phyloP scores from a whole-genome alignment of 495 filamentous ascomycete genomes.

The Bacidia gigantensis region DNA sequence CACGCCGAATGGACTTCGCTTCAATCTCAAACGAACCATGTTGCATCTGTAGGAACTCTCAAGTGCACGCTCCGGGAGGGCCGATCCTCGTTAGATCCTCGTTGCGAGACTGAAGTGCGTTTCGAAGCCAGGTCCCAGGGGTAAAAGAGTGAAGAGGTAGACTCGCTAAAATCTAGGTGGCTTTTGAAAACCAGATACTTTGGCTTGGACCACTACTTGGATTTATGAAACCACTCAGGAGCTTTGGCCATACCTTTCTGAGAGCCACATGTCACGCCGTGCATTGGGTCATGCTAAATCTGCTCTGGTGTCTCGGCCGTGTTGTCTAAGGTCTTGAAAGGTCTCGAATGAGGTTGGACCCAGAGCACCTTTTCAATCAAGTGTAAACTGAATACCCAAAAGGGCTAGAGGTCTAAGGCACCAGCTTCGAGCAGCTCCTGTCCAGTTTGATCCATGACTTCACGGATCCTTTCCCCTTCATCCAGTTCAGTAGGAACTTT shows the following conservation, averaged over 20 bases:
- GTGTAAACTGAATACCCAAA: background rate
- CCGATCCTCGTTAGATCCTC: background rate
- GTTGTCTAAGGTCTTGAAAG: background rate
- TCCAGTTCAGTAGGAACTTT: slow-evolving; percentile 35
- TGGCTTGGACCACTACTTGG: too few species aligned
- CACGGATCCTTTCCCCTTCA: slow-evolving; percentile 46
- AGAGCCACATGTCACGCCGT: too few species aligned
- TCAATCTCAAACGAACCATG: too few species aligned
- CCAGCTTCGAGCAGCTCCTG: slow-evolving; percentile 65
- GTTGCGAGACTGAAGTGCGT: background rate
- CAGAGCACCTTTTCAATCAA: background rate
- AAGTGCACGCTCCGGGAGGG: background rate
- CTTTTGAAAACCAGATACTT: too few species aligned
- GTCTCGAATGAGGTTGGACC: background rate
- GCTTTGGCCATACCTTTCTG: too few species aligned
- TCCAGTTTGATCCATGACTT: slow-evolving; percentile 67
- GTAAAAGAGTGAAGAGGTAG: background rate
- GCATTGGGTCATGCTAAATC: background rate
- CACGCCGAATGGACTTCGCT: too few species aligned
- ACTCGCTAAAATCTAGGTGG: too few species aligned
- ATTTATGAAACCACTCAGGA: too few species aligned
- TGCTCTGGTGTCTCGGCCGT: background rate
- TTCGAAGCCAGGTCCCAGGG: background rate
- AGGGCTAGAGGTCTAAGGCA: slow-evolving; percentile 42
- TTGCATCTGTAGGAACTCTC: background rate